Evolutionary conservation across 2,329 filamentous ascomycete species (phyloP), one percentile per base, ranked within the genome.

Genomic region (Botrytis porri): DNA sequence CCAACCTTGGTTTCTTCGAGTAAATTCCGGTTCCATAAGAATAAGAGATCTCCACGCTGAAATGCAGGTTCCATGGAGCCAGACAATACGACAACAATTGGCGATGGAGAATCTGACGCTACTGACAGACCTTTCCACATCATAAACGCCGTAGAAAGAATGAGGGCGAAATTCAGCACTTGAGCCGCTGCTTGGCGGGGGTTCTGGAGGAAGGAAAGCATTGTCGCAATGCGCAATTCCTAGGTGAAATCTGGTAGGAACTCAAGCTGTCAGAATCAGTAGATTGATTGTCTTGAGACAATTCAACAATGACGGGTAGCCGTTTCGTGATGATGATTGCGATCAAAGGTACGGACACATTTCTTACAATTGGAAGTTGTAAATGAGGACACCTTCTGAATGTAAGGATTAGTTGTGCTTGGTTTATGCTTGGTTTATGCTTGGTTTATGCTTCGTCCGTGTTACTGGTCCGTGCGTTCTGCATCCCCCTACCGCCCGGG

Each of bases 141-240:
- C 90, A 93, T 93, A 80, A 93, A 93, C 0, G 91, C 91, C 16
- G 90, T 92, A 8, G 88, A 90, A 70, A 93, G 88, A 65, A 93
- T 90, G 73, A 93, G 87, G 48, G 88, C 91, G 80, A 93, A 93
- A 81, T 93, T 93, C 77, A 93, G 87, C 73, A 91, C 80, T 82
- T 93, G 90, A 22, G 88, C 85, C 75, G 90, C 86, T 37, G 90
- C 85, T 80, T 92, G 90, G 76, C 91, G 89, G 64, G 89, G 88
- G 79, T 90, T 90, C 76, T 85, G 82, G 75, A 92, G 83, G 72
- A 84, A 82, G 75, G 86, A 85, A 74, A 90, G 81, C 88, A 90
- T 90, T 62, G 57, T 77, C 63, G 69, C 18, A 9, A 25, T 35
- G 51, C 67, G 22, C 67, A 61, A 60, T 41, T 45, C 64, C 41